Evolutionary conservation across 768 basidiomycete genomes (phyloP), one percentile per base, ranked within the genome.

Genomic region (Mycena albidolilacea): DNA sequence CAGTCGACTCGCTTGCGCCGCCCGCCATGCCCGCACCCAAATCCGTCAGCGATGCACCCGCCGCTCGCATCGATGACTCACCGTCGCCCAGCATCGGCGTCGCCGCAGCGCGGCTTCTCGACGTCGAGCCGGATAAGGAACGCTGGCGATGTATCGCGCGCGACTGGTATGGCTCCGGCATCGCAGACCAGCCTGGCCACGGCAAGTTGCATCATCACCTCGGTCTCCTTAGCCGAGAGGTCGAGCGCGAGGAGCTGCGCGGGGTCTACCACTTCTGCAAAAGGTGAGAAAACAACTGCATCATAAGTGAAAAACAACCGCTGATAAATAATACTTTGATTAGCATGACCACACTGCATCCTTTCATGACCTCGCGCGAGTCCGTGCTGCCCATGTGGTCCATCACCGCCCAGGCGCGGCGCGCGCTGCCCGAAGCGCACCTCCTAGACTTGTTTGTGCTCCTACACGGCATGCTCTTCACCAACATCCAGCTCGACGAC

Each of bases 391-490:
- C 93, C 0, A 84, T 98, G n/a, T 99, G 97, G 92, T 94, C 96
- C 8, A 86, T 87, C 5, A 83, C 90, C 3, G 87, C 92, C 0
- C 95, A 96, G 79, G 86, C 90, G 8, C 89, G 91, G 19, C 92
- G 96, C 3, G 88, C 91, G 17, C 87, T 88, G 11, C 93, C 97
- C 2, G 96, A 97, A 75, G 90, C 94, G 7, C 85, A 84, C 2
- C 88, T 87, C 0, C 82, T 93, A 0, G 96, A 97, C 35, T 87
- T 98, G 0, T 99, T 99, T 75, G 90, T 99, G 41, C 90, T 96
- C 12, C 85, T 99, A 0, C 98, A 99, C 71, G 97, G 98, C 37
- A 97, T 98, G 96, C 87, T 99, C 1, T 98, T 98, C 84, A 99
- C 98, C 15, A 93, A 94, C 75, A 96, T 98, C 74, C 90, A 97